phyloP scores from a whole-genome alignment of 2,329 filamentous ascomycete species.

The Fragosphaeria purpurea region DNA sequence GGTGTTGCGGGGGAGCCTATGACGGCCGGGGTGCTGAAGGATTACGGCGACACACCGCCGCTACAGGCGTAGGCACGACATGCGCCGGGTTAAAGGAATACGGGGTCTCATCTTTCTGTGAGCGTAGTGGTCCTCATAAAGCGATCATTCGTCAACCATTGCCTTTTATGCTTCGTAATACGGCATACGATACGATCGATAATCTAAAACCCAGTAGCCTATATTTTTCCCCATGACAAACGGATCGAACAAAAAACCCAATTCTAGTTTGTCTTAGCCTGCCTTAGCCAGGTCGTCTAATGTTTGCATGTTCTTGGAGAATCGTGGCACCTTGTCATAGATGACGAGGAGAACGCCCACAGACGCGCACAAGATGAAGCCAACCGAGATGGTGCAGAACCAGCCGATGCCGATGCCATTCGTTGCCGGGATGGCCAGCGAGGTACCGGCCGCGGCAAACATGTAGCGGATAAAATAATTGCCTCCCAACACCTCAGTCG shows the following conservation, averaged over 20 bases:
- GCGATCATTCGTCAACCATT: too few relatives aligned
- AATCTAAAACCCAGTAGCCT: too few relatives aligned
- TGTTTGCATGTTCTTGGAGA: neutral
- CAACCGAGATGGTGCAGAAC: slow-evolving; percentile 35
- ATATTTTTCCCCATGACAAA: too few relatives aligned
- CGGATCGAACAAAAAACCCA: too few relatives aligned
- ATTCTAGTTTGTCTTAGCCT: too few relatives aligned
- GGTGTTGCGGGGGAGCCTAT: slow-evolving; percentile 12
- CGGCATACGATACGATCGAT: too few relatives aligned
- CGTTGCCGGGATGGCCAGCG: slow-evolving; percentile 61
- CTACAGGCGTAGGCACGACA: neutral
- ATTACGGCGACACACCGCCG: slow-evolving; percentile 12
- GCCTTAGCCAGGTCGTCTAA: too few relatives aligned
- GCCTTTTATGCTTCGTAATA: too few relatives aligned
- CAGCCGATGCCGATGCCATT: slow-evolving; percentile 67
- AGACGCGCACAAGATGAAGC: neutral
- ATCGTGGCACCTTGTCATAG: slow-evolving; percentile 2
- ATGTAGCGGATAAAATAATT: slow-evolving; percentile 71
- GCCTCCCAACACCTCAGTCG: slow-evolving; percentile 64
- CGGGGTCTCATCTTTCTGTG: neutral
- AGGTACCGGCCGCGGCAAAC: slow-evolving; percentile 60
- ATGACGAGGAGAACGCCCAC: slow-evolving; percentile 4
- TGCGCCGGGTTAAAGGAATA: too few relatives aligned
- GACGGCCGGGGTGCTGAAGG: slow-evolving; percentile 3
- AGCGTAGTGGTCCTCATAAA: too few relatives aligned